Evolutionary conservation across 192 early-diverging fungal species (phyloP).

Genomic region (Dispira simplex): DNA sequence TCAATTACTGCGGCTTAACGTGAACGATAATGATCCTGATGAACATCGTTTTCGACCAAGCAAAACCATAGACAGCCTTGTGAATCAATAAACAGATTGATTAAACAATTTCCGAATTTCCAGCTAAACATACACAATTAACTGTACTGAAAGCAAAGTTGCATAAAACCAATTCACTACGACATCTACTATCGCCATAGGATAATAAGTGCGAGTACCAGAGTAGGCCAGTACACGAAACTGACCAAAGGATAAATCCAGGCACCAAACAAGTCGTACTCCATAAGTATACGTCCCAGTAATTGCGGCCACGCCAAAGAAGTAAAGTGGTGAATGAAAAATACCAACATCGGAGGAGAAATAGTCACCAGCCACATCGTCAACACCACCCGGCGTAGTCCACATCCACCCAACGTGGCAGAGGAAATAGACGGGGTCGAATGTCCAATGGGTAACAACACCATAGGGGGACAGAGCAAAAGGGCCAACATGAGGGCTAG

Average conservation of each 20-base stretch:
- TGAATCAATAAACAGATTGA: too few species aligned
- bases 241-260: slow-evolving; percentile 46
- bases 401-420: slow-evolving; percentile 8
- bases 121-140: too few species aligned
- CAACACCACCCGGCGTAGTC: slow-evolving; percentile 22
- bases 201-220: background rate
- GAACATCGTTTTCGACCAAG: too few species aligned
- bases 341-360: slow-evolving; percentile 34
- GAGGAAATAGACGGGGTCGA: background rate
- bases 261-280: slow-evolving; percentile 44
- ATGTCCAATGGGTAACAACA: slow-evolving; percentile 24
- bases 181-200: background rate
- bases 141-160: too few species aligned
- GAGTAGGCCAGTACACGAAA: slow-evolving; percentile 51
- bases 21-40: too few species aligned
- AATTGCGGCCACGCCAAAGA: slow-evolving; percentile 22
- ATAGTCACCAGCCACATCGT: slow-evolving; percentile 28
- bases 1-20: too few species aligned
- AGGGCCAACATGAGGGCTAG: slow-evolving; percentile 40
- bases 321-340: slow-evolving; percentile 22
- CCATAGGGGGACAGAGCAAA: slow-evolving; percentile 40
- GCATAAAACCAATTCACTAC: too few species aligned
- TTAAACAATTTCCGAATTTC: too few species aligned
- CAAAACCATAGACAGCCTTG: too few species aligned
- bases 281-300: slow-evolving; percentile 33